phyloP scores from a whole-genome alignment of 345 rosid genomes.

The Carallia pectinifolia region DNA sequence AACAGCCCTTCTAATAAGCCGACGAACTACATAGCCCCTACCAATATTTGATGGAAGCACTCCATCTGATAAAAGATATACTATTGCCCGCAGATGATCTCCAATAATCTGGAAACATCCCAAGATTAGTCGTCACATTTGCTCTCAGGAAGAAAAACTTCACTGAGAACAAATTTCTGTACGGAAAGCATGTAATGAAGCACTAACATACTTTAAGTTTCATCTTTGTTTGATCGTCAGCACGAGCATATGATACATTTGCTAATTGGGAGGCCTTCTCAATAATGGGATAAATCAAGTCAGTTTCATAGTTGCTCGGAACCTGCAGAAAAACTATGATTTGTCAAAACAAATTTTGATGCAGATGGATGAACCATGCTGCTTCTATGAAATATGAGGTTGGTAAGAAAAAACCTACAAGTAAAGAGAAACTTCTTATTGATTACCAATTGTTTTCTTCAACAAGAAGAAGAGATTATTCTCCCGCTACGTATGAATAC shows the following conservation, averaged over 20 bases:
- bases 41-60: slow-evolving; percentile 90
- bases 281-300: slow-evolving; percentile 86
- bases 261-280: slow-evolving; percentile 69
- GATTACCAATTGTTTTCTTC: slow-evolving; percentile 13
- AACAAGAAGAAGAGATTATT: slow-evolving; percentile 5
- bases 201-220: slow-evolving; percentile 53
- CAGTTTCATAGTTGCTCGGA: slow-evolving; percentile 96
- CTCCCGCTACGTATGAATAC: slow-evolving; percentile 21
- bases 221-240: slow-evolving; percentile 51
- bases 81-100: slow-evolving; percentile 89
- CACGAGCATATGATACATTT: slow-evolving; percentile 54
- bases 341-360: slow-evolving; percentile 5
- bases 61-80: slow-evolving; percentile 89
- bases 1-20: slow-evolving; percentile 89
- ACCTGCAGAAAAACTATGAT: slow-evolving; percentile 45
- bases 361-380: slow-evolving; percentile 3
- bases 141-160: neutral
- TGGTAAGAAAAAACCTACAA: neutral
- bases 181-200: slow-evolving; percentile 9
- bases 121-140: slow-evolving; percentile 11
- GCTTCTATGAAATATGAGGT: neutral
- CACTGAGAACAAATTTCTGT: neutral
- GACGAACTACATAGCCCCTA: slow-evolving; percentile 90
- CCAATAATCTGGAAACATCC: slow-evolving; percentile 58
- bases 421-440: neutral